Conservation (phyloP, 129 eudicot species). For the Cynara cardunculus region DNA sequence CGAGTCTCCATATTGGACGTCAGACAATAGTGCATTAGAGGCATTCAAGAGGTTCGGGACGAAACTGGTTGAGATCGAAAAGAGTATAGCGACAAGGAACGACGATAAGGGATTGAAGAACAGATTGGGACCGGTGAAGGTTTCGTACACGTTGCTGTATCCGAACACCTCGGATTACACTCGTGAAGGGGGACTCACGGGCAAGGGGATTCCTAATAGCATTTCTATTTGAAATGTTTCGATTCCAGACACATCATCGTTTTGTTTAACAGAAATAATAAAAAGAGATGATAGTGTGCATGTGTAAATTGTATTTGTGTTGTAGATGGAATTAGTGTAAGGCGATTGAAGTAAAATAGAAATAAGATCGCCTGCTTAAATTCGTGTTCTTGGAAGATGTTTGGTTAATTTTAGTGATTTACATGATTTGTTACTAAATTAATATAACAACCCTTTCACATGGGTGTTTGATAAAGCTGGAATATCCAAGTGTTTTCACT, state of each 20-base stretch:
- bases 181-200: slow-evolving; percentile 44
- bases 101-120: slow-evolving; percentile 31
- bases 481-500: no score
- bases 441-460: no score
- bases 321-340: no score
- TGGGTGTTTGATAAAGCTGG: no score
- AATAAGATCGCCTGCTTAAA: no score
- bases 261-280: no score
- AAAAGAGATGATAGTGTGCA: not conserved
- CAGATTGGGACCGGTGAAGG: slow-evolving; percentile 42
- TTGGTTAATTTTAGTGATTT: no score
- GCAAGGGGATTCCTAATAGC: slow-evolving; percentile 57
- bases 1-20: slow-evolving; percentile 46
- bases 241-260: not conserved
- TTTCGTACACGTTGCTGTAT: slow-evolving; percentile 37
- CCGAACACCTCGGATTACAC: slow-evolving; percentile 44
- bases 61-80: slow-evolving; percentile 39
- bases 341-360: no score
- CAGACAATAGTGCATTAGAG: slow-evolving; percentile 30
- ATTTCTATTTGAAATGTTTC: slow-evolving; percentile 23
- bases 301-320: no score
- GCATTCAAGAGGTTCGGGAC: slow-evolving; percentile 39
- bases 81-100: slow-evolving; percentile 33
- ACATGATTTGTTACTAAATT: no score
- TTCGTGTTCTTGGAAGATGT: no score